Evolutionary conservation across 352 stramenopile species (phyloP).

Genomic region (Globisporangium okanoganense): DNA sequence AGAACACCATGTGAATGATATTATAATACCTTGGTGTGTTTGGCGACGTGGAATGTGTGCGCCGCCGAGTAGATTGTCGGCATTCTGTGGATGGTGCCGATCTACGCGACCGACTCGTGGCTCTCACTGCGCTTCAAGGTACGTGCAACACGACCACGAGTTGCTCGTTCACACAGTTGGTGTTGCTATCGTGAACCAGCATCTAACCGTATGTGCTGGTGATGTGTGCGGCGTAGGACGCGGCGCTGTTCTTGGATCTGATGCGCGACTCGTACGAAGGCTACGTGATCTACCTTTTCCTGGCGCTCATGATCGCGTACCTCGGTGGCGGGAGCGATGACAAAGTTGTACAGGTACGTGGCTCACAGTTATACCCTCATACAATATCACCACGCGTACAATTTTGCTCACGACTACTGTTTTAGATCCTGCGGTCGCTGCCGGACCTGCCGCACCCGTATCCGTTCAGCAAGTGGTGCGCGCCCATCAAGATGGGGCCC

Average conservation of each 20-base stretch:
- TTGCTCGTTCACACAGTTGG: background rate
- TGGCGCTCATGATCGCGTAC: conserved; percentile 95
- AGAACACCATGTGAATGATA: too few species aligned
- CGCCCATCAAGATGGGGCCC: conserved; percentile 76
- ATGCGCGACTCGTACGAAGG: conserved; percentile 97
- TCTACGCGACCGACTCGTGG: conserved; percentile 97
- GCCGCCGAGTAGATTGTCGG: conserved; percentile 88
- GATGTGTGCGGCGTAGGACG: conserved; percentile 25
- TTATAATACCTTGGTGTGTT: too few species aligned
- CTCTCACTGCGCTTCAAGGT: conserved; percentile 95
- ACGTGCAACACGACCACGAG: background rate
- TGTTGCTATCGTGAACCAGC: background rate
- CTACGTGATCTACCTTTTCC: conserved; percentile 98
- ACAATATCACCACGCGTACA: background rate
- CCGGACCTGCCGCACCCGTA: conserved; percentile 71
- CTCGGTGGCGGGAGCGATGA: conserved; percentile 90
- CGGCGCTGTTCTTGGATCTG: conserved; percentile 90
- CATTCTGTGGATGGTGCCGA: conserved; percentile 98
- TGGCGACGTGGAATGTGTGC: too few species aligned
- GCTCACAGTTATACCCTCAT: conserved; percentile 18
- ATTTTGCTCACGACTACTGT: background rate
- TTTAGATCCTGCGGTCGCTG: conserved; percentile 45
- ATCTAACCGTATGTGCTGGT: background rate
- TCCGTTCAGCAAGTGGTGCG: conserved; percentile 61
- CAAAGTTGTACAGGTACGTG: conserved; percentile 49